Conservation (phyloP, 306 rosid species). For the Morella rubra region DNA sequence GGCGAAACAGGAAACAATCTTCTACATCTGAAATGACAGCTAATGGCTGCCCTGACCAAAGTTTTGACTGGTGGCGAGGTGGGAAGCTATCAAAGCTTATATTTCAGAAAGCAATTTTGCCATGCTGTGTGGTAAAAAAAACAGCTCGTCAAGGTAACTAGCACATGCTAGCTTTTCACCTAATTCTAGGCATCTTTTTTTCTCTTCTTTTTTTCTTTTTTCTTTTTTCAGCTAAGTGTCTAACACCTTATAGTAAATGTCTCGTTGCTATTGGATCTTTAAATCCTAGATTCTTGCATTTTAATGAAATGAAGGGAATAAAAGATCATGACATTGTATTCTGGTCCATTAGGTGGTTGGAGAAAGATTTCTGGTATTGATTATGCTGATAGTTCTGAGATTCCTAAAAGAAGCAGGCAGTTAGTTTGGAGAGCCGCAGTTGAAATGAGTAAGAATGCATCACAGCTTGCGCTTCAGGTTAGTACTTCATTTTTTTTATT, state of each 20-base stretch:
- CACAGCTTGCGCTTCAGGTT: constrained; percentile 96
- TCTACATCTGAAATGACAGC: constrained; percentile 51
- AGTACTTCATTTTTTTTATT: constrained; percentile 14
- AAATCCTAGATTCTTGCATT: background rate
- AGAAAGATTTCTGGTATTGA: constrained; percentile 63
- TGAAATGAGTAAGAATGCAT: constrained; percentile 76
- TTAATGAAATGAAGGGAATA: constrained; percentile 3
- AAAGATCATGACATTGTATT: constrained; percentile 21
- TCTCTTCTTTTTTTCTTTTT: constrained; percentile 1
- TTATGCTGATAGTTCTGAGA: constrained; percentile 77
- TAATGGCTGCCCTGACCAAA: constrained; percentile 44
- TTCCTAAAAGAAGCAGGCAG: constrained; percentile 83
- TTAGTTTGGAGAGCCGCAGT: constrained; percentile 91
- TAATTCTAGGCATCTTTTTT: background rate
- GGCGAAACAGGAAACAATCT: constrained; percentile 68
- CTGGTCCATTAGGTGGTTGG: constrained; percentile 59
- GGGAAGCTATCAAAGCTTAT: constrained; percentile 62
- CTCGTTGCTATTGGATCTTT: background rate
- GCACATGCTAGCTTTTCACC: background rate
- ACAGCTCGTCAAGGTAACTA: constrained; percentile 84
- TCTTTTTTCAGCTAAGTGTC: background rate
- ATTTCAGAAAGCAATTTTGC: constrained; percentile 77
- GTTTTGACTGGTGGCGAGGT: constrained; percentile 79
- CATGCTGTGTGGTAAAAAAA: constrained; percentile 53
- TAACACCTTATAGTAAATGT: background rate